A percentile compares a stretch with the other conserved stretches of the same genome.
These are phyloP conservation scores for Trypanosoma vivax DNA, from an alignment of 208 protist genomes.

Conservation along the genomic window DNA sequence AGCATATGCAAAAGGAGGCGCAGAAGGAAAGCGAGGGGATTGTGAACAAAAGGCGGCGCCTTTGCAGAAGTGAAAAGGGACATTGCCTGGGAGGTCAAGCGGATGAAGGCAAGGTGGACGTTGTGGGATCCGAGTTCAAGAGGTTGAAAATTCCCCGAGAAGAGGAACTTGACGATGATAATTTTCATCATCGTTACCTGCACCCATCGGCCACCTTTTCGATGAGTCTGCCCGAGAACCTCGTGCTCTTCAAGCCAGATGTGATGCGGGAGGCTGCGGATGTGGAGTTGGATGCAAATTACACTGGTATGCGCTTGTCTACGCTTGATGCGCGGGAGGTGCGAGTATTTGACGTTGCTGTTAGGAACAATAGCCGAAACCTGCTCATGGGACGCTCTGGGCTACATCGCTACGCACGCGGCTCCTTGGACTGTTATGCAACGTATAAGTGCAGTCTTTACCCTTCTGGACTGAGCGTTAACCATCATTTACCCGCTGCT, in stretches of 20 bases:
- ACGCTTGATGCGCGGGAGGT: slow-evolving; percentile 48
- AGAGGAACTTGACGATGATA: slow-evolving; percentile 72
- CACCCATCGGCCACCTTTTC: slow-evolving; percentile 64
- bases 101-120: neutral
- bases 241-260: slow-evolving; percentile 40
- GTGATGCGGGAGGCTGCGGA: slow-evolving; percentile 47
- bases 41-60: neutral
- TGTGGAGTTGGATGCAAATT: slow-evolving; percentile 51
- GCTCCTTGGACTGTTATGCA: slow-evolving; percentile 46
- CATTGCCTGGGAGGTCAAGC: neutral
- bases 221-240: slow-evolving; percentile 30
- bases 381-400: slow-evolving; percentile 54
- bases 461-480: slow-evolving; percentile 45
- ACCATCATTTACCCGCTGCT: slow-evolving; percentile 51
- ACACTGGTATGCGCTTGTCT: slow-evolving; percentile 63
- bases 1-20: slow-evolving; percentile 1
- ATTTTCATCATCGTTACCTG: slow-evolving; percentile 77
- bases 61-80: neutral
- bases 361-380: slow-evolving; percentile 68
- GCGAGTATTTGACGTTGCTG: slow-evolving; percentile 71
- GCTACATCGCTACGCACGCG: slow-evolving; percentile 51
- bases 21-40: neutral
- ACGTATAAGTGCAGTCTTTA: slow-evolving; percentile 77
- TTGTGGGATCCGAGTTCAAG: neutral
- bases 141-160: slow-evolving; percentile 20